These are phyloP conservation scores for Colletotrichum spaethianum DNA, from an alignment of 2,329 filamentous ascomycete genomes.

Conservation along the genomic window DNA sequence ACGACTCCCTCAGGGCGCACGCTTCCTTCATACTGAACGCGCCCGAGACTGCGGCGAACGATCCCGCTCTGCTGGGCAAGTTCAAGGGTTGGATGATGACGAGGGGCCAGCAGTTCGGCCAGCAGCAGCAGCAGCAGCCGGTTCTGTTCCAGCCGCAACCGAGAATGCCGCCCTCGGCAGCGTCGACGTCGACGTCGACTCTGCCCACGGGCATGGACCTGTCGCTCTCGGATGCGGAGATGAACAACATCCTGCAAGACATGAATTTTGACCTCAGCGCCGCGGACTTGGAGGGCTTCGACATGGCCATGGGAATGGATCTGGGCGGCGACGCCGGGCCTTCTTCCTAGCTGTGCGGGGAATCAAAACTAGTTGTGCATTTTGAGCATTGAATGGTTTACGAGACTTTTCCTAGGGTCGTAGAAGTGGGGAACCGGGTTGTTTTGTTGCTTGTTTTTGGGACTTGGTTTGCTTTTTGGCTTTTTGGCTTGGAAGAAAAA, in stretches of 20 bases:
- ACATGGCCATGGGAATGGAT: constrained; percentile 37
- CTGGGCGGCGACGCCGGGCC: constrained; percentile 18
- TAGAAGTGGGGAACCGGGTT: neutral
- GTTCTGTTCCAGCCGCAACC: neutral
- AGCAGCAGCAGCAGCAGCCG: constrained; percentile 21
- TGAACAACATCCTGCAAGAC: constrained; percentile 58
- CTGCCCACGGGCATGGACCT: constrained; percentile 51
- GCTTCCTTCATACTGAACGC: constrained; percentile 64
- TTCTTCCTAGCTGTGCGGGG: neutral
- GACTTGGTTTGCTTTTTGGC: neutral
- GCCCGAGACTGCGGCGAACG: constrained; percentile 67
- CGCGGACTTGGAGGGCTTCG: constrained; percentile 43
- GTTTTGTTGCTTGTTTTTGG: neutral
- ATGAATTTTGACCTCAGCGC: constrained; percentile 59
- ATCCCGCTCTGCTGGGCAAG: constrained; percentile 64
- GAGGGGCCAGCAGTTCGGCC: constrained; percentile 41
- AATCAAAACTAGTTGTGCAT: neutral
- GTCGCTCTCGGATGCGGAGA: constrained; percentile 55
- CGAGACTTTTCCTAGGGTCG: too few relatives aligned
- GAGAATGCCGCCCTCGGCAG: constrained; percentile 17
- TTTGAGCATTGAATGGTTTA: neutral
- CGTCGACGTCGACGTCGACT: constrained; percentile 17
- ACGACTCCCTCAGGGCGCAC: constrained; percentile 61
- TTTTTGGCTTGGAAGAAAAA: too few relatives aligned
- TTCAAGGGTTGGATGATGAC: constrained; percentile 64